Conservation (phyloP, 2,329 filamentous ascomycete species). For the Apiospora marii region DNA sequence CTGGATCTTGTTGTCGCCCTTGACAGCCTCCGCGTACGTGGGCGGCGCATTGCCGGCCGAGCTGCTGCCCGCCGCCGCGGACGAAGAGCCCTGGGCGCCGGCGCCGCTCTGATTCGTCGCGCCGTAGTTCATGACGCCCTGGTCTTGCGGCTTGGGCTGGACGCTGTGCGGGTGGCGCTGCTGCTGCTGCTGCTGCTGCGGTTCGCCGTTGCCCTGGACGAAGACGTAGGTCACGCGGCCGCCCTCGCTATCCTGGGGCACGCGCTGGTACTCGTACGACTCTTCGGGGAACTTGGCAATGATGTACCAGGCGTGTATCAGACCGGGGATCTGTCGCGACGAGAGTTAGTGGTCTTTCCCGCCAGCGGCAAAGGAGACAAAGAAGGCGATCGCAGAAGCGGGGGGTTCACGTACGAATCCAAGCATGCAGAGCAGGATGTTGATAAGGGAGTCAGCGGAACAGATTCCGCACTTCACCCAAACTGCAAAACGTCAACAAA, state of each 20-base stretch:
- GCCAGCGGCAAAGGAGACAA: not conserved
- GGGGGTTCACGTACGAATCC: conserved; percentile 61
- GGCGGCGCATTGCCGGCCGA: conserved; percentile 67
- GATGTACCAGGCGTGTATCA: conserved; percentile 98
- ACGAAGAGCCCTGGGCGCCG: conserved; percentile 35
- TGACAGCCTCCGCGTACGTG: conserved; percentile 88
- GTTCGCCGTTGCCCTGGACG: conserved; percentile 59
- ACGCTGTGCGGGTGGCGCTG: conserved; percentile 43
- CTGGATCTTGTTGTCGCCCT: conserved; percentile 92
- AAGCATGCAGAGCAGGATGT: conserved; percentile 85
- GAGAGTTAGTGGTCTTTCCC: not conserved
- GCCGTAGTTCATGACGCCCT: conserved; percentile 56
- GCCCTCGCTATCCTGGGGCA: conserved; percentile 64
- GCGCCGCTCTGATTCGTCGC: conserved; percentile 42
- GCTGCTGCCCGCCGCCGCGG: conserved; percentile 50
- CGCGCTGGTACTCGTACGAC: conserved; percentile 72
- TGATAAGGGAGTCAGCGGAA: conserved; percentile 91
- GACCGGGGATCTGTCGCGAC: conserved; percentile 72
- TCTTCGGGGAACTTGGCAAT: conserved; percentile 87
- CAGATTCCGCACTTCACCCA: conserved; percentile 98
- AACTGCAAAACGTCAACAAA: conserved; percentile 59
- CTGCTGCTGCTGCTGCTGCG: conserved; percentile 46
- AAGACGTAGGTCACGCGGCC: conserved; percentile 80
- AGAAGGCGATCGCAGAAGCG: conserved; percentile 30
- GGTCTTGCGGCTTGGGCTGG: conserved; percentile 41